Conservation (phyloP, 2,329 filamentous ascomycete genomes). For the Fusarium sacchari region DNA sequence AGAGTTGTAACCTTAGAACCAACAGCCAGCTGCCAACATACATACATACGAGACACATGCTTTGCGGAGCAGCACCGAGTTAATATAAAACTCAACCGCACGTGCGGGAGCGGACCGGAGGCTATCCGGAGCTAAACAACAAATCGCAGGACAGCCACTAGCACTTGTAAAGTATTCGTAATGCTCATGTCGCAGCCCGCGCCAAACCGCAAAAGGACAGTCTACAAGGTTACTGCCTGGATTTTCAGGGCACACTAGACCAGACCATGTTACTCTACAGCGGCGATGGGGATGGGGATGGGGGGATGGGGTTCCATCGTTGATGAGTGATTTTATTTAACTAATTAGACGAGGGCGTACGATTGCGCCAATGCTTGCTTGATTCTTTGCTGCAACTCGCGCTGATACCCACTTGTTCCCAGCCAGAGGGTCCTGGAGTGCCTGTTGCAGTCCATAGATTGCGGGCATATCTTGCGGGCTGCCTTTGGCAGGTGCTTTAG, state of each 20-base stretch:
- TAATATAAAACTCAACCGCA: neutral
- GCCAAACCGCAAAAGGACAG: neutral
- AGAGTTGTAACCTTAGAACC: neutral
- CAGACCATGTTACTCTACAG: neutral
- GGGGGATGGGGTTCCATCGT: neutral
- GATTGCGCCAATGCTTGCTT: neutral
- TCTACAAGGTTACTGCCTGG: neutral
- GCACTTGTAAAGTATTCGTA: neutral
- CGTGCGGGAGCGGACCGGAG: neutral
- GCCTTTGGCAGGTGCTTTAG: neutral
- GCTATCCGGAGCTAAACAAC: neutral
- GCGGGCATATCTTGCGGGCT: neutral
- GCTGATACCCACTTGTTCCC: neutral
- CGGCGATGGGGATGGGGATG: neutral
- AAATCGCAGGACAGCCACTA: neutral
- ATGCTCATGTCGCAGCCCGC: neutral
- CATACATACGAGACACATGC: neutral
- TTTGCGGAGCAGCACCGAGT: neutral
- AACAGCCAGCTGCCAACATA: neutral
- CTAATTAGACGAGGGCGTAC: neutral
- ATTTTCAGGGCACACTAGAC: neutral
- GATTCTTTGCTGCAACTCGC: neutral
- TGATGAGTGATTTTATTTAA: conserved; percentile 5
- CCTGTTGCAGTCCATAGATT: neutral
- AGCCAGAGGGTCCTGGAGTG: neutral